Evolutionary conservation across 345 rosid species (phyloP).

Genomic region (Melaleuca quinquenervia): DNA sequence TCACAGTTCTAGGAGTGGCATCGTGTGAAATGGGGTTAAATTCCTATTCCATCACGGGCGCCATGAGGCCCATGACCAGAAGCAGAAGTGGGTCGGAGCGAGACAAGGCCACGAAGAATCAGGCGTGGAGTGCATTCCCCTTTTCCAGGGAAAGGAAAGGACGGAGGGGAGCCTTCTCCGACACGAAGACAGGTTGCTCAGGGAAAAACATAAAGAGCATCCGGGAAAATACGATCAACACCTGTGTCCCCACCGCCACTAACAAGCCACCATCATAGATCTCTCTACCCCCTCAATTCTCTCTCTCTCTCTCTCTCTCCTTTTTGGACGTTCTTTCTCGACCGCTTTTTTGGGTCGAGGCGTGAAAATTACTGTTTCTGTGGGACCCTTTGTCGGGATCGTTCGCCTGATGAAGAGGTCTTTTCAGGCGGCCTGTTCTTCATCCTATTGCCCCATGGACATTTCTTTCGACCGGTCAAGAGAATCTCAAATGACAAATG

Average conservation of each 20-base stretch:
- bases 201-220: constrained; percentile 13
- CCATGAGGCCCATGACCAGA: constrained; percentile 13
- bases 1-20: constrained; percentile 3
- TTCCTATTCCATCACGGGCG: background rate
- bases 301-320: background rate
- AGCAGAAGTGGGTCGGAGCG: constrained; percentile 12
- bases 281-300: background rate
- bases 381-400: constrained; percentile 17
- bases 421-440: background rate
- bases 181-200: constrained; percentile 30
- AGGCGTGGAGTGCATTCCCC: constrained; percentile 26
- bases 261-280: constrained; percentile 26
- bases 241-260: constrained; percentile 29
- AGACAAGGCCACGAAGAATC: constrained; percentile 57
- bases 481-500: background rate
- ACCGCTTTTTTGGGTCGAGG: constrained; percentile 39
- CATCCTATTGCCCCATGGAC: background rate
- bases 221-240: constrained; percentile 38
- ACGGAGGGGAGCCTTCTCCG: constrained; percentile 16
- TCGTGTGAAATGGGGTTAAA: background rate
- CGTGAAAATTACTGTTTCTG: constrained; percentile 46
- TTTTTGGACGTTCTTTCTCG: constrained; percentile 49
- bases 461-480: background rate
- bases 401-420: background rate
- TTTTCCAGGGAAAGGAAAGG: background rate